Base-by-base conservation (phyloP, 2,329 filamentous ascomycete genomes). In the Colletotrichum spaethianum region DNA sequence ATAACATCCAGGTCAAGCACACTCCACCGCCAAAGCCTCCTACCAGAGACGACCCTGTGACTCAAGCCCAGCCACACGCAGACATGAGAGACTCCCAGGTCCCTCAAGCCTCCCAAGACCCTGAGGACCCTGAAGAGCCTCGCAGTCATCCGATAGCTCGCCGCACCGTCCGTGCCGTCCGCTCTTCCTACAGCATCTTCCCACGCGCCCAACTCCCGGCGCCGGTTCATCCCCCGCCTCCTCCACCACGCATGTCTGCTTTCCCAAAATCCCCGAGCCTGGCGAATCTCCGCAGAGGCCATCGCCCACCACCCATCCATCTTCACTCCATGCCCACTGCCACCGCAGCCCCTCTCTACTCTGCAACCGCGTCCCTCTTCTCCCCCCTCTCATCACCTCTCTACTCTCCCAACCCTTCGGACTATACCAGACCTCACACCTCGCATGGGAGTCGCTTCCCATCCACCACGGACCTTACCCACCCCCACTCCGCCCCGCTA, bases 161-260 rank as follows among this genome's bases (percentile, higher is more conserved):
- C 67, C 77, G 16, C 23, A 74, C 73, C 26, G 70, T 74, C 53
- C 66, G 73, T 4, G 66, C 73, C 42, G 73, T 74, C 42, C 68
- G 72, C 31, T 74, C 73, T 1, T 74, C 73, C 4, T 74, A 74
- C 63, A 73, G 73, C 44, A 71, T 74, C 48, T 74, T 74, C 60
- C 73, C 70, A 57, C 64, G 63, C 33, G 71, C 57, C 23, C 70
- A 67, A 48, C 40, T 57, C 40, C 60, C 46, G 36, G 46, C 40
- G 33, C 66, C 59, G 9, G 66, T 26, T 53, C 53, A 70, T 26
- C 50, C 56, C 8, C 63, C 71, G n/a, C 67, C 67, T 6, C 68
- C 67, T 16, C 71, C 59, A 42, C 23, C 64, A 31, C 36, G 57
- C 42, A 57, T 68, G 50, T 31, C 70, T 40, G 7, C 44, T 38